phyloP scores from a whole-genome alignment of 768 basidiomycete species.

The Cyathus striatus region DNA sequence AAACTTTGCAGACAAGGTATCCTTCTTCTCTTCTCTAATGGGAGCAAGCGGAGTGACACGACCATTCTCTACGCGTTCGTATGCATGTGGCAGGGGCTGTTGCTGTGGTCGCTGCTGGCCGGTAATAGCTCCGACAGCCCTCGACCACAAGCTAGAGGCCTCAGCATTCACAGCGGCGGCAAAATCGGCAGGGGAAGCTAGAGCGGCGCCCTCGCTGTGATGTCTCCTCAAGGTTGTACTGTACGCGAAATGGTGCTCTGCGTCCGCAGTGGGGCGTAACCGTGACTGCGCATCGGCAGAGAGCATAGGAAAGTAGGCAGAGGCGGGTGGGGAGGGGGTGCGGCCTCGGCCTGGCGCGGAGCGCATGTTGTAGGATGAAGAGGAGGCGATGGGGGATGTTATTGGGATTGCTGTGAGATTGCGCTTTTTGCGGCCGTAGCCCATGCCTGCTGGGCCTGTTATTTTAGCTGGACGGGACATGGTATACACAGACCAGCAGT shows the following conservation, averaged over 20 bases:
- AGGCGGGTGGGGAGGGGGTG: constrained; percentile 69
- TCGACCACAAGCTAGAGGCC: constrained; percentile 47
- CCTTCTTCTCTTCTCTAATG: constrained; percentile 28
- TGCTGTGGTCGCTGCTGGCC: no score
- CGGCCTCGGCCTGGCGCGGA: constrained; percentile 20
- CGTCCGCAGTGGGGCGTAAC: constrained; percentile 57
- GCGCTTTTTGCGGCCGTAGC: constrained; percentile 41
- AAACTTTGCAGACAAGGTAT: constrained; percentile 65
- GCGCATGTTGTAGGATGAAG: constrained; percentile 27
- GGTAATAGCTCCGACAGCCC: constrained; percentile 31
- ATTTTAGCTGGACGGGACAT: constrained; percentile 3
- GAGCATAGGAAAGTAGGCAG: constrained; percentile 69
- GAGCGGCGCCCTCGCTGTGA: constrained; percentile 37
- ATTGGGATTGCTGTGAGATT: constrained; percentile 25
- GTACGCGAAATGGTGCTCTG: constrained; percentile 74
- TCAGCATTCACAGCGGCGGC: constrained; percentile 44
- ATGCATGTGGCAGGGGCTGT: no score
- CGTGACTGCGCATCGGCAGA: constrained; percentile 42
- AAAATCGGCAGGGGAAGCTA: constrained; percentile 43
- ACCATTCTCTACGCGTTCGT: constrained; percentile 31
- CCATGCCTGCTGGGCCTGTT: constrained; percentile 30
- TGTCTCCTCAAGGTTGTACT: constrained; percentile 77
- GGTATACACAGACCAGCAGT: background rate
- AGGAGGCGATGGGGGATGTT: constrained; percentile 24
- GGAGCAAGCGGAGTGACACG: constrained; percentile 24